phyloP scores from a whole-genome alignment of 2,329 filamentous ascomycete species.

The Hypomyces perniciosus region DNA sequence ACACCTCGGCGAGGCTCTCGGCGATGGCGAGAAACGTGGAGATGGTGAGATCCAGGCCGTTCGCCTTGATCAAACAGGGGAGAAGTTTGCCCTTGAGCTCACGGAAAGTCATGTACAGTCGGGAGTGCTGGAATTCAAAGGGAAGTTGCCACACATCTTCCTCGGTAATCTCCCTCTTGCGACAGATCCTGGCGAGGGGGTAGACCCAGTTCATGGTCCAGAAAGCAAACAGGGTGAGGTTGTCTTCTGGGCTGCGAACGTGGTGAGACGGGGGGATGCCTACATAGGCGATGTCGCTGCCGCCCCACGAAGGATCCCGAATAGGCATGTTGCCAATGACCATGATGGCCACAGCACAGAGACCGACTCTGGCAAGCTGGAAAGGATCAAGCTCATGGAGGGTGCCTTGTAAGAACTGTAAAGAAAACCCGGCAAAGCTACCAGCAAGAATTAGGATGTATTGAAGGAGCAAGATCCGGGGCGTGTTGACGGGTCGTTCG shows the following conservation, averaged over 20 bases:
- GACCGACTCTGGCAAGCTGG: slow-evolving; percentile 17
- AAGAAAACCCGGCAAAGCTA: slow-evolving; percentile 24
- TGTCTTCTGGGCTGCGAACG: slow-evolving; percentile 71
- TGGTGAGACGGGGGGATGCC: slow-evolving; percentile 23
- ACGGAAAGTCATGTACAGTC: slow-evolving; percentile 69
- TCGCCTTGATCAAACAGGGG: slow-evolving; percentile 62
- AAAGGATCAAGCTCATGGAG: slow-evolving; percentile 19
- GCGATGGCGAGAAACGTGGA: slow-evolving; percentile 59
- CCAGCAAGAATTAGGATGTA: slow-evolving; percentile 31
- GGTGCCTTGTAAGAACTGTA: slow-evolving; percentile 23
- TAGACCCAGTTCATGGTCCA: slow-evolving; percentile 80
- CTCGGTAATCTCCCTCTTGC: slow-evolving; percentile 61
- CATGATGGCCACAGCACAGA: slow-evolving; percentile 23
- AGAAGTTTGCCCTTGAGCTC: slow-evolving; percentile 68
- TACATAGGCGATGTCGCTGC: slow-evolving; percentile 25
- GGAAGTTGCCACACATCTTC: slow-evolving; percentile 77
- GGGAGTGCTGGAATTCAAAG: slow-evolving; percentile 74
- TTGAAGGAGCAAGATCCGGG: slow-evolving; percentile 34
- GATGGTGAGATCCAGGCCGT: slow-evolving; percentile 71
- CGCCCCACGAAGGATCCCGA: slow-evolving; percentile 30
- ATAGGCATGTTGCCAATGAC: slow-evolving; percentile 33
- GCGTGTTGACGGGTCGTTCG: slow-evolving; percentile 36
- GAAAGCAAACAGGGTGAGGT: slow-evolving; percentile 73
- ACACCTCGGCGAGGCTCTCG: slow-evolving; percentile 31
- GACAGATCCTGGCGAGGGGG: slow-evolving; percentile 63